Evolutionary conservation across 345 rosid genomes (phyloP), one percentile per base, ranked within the genome.

Genomic region (Boechera stricta): DNA sequence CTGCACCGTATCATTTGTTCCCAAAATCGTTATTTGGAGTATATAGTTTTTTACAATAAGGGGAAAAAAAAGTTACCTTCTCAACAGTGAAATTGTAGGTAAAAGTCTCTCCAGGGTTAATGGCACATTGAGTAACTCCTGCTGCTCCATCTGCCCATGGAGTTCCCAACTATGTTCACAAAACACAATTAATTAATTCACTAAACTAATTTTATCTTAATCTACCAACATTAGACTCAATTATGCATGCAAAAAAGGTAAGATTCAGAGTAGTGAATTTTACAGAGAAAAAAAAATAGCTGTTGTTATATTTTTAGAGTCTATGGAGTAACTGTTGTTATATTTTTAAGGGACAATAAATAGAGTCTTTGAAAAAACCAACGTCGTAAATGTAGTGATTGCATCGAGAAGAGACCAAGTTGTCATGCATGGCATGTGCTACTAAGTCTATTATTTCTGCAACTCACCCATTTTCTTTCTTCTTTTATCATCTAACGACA

Each of bases 91-190:
- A 93, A 7, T 85, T 83, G 80, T 93, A 93, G 26, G 74, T 16
- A 70, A 87, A 91, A 7, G 93, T 88, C 58, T 93, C 97, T 49
- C 97, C 94, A 5, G 97, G 94, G 47, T 83, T 84, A 39, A 87
- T 83, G 0, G 83, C 86, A 57, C 98, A 91, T 76, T 91, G 98
- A 0, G 97, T 87, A 53, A 93, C 75, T 68, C 93, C 79, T 18
- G 91, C 96, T 28, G 98, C 87, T 36, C 98, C 98, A 78, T 93
- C 98, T 4, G 93, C 90, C 98, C 97, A 91, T 5, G 98, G 97
- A 3, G 89, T 87, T 72, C 97, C 95, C 5, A 80, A 2, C 98
- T 92, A 79, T 61, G 1, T 62, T 41, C 32, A 56, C 24, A 68
- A 52, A 28, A 10, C 8, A 2, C 36, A 54, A 8, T 60, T 79